Base-by-base conservation (phyloP, 2,329 filamentous ascomycete genomes). In the Penicillium sclerotigenum region DNA sequence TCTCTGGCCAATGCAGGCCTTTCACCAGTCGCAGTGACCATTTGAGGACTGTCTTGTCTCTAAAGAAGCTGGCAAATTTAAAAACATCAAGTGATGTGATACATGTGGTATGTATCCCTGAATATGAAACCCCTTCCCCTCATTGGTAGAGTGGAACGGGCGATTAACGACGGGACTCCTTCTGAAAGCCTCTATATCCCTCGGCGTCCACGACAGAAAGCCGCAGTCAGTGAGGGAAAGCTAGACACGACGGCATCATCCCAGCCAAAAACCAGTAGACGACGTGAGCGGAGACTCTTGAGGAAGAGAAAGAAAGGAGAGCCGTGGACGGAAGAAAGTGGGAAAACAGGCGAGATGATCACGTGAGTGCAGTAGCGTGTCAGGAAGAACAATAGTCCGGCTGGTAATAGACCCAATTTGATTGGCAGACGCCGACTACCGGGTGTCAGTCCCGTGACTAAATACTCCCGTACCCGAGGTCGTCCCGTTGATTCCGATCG, bases 151-250 rank as follows among this genome's bases (percentile, higher is more conserved):
- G 69, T 68, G 69, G 69, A 75, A 71, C 73, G 76, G 73, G 76
- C 76, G 76, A 78, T 78, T 78, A 78, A 78, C 76, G 74, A 78
- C 75, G 75, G 76, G 75, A 68, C 60, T 67, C 69, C 69, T 69
- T 77, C 75, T 77, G 61, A 67, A 73, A 68, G 65, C 68, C 71
- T 74, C 66, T 62, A 65, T 61, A 60, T 66, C 70, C 73, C 73
- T 71, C 70, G 61, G 65, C 65, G 66, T 68, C 72, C 67, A 68
- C 73, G 73, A 76, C 76, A 78, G 74, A 75, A 76, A 73, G 75
- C 69, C 75, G 74, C 69, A 71, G 71, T 71, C 66, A 73, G 60
- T 72, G 72, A 73, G 72, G 68, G 61, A 63, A 52, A 64, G 70
- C 72, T 69, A 54, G 59, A 52, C 70, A 73, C 74, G 69, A 69